Evolutionary conservation across 371 early-diverging fungal species (phyloP).

Genomic region (Apophysomyces elegans): DNA sequence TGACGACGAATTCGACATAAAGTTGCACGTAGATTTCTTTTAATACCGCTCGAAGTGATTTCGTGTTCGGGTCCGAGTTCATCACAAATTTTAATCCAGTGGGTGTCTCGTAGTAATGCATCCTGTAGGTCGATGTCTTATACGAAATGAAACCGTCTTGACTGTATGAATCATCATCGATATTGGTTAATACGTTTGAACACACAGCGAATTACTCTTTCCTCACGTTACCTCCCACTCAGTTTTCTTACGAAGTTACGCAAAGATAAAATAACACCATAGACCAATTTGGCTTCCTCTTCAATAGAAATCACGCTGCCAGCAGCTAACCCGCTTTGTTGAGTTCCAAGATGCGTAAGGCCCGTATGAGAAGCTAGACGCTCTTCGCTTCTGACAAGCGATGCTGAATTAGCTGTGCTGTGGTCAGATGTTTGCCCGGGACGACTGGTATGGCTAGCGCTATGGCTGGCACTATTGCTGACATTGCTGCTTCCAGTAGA

Average conservation of each 20-base stretch:
- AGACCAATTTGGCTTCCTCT: constrained; percentile 93
- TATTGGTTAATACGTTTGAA: no score
- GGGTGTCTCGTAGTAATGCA: constrained; percentile 89
- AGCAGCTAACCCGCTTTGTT: constrained; percentile 49
- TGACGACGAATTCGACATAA: constrained; percentile 92
- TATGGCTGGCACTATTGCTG: constrained; percentile 28
- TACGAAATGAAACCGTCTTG: constrained; percentile 81
- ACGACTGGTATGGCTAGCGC: constrained; percentile 21
- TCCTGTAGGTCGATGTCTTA: constrained; percentile 82
- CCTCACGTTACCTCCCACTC: constrained; percentile 41
- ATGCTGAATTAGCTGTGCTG: constrained; percentile 28
- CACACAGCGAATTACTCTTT: not conserved
- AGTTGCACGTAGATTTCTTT: constrained; percentile 83
- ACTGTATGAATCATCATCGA: constrained; percentile 27
- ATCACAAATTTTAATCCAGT: constrained; percentile 88
- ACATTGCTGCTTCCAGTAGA: constrained; percentile 33
- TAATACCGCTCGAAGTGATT: constrained; percentile 70
- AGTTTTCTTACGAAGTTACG: constrained; percentile 88
- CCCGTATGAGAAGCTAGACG: constrained; percentile 22
- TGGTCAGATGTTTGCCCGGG: constrained; percentile 27
- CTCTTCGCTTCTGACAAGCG: constrained; percentile 34
- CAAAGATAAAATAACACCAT: constrained; percentile 89
- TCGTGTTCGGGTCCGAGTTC: constrained; percentile 78
- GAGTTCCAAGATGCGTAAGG: constrained; percentile 21
- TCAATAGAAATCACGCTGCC: constrained; percentile 72